A percentile compares a stretch with the other conserved stretches of the same genome.
These are phyloP conservation scores for Colletotrichum paranaense DNA, from an alignment of 2,329 filamentous ascomycete genomes.

Conservation along the genomic window DNA sequence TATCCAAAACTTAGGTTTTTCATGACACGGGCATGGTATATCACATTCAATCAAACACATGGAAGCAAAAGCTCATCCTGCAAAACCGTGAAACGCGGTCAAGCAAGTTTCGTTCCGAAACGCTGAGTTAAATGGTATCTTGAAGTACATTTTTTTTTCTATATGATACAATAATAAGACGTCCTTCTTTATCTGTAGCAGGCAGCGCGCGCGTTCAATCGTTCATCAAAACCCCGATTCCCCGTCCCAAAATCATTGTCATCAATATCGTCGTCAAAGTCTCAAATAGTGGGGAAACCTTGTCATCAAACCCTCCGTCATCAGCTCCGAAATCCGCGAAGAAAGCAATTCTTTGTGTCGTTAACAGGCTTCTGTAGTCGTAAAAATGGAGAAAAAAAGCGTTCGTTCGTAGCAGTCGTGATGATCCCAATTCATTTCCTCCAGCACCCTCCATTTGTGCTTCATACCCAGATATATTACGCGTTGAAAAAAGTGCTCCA, in stretches of 20 bases:
- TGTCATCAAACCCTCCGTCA: background rate
- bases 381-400: background rate
- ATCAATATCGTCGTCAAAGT: slow-evolving; percentile 14
- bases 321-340: slow-evolving; percentile 4
- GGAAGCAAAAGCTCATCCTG: background rate
- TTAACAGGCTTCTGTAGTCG: slow-evolving; percentile 28
- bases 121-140: slow-evolving; percentile 24
- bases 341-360: slow-evolving; percentile 15
- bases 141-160: slow-evolving; percentile 21
- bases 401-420: slow-evolving; percentile 27
- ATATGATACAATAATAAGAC: slow-evolving; percentile 26
- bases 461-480: background rate
- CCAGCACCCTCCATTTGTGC: background rate
- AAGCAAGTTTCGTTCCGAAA: background rate
- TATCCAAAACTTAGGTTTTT: slow-evolving; percentile 14
- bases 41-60: slow-evolving; percentile 10
- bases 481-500: background rate
- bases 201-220: slow-evolving; percentile 12
- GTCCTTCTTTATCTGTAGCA: slow-evolving; percentile 19
- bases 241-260: slow-evolving; percentile 4
- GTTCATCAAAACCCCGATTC: background rate
- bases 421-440: background rate
- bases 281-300: slow-evolving; percentile 1
- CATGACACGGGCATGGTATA: slow-evolving; percentile 26
- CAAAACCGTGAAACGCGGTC: background rate